Evolutionary conservation across 345 rosid genomes (phyloP).

Genomic region (Eucalyptus polybractea): DNA sequence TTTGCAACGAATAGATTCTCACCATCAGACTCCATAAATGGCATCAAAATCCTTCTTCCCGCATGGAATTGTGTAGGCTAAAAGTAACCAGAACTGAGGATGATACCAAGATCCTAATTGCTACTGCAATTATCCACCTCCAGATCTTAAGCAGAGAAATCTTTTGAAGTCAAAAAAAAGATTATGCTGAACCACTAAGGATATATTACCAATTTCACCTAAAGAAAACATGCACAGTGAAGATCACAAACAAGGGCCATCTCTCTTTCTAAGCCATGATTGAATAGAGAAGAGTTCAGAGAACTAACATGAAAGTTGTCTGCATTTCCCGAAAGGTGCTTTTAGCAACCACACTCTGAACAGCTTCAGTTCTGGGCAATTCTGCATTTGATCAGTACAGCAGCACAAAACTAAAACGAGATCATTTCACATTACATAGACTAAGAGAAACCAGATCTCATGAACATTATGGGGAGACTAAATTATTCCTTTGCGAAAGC

Average conservation of each 20-base stretch:
- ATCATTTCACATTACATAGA: neutral
- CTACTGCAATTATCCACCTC: neutral
- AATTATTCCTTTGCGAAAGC: neutral
- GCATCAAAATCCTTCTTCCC: neutral
- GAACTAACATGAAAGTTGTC: neutral
- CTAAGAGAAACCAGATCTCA: neutral
- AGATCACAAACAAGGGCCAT: neutral
- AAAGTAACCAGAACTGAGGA: neutral
- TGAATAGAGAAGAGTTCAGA: neutral
- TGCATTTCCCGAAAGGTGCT: neutral
- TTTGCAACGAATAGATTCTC: neutral
- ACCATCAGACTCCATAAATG: neutral
- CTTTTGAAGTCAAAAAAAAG: neutral
- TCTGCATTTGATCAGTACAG: neutral
- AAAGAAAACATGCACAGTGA: neutral
- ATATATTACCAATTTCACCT: neutral
- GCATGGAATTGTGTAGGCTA: neutral
- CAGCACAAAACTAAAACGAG: neutral
- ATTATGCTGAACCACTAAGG: neutral
- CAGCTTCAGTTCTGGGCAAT: neutral
- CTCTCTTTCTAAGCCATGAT: neutral
- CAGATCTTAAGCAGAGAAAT: neutral
- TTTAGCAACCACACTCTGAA: neutral
- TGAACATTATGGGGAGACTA: neutral
- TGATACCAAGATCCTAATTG: neutral